Base-by-base conservation (phyloP, 1,139 yeast genomes). In the Debaryomyces sp. region DNA sequence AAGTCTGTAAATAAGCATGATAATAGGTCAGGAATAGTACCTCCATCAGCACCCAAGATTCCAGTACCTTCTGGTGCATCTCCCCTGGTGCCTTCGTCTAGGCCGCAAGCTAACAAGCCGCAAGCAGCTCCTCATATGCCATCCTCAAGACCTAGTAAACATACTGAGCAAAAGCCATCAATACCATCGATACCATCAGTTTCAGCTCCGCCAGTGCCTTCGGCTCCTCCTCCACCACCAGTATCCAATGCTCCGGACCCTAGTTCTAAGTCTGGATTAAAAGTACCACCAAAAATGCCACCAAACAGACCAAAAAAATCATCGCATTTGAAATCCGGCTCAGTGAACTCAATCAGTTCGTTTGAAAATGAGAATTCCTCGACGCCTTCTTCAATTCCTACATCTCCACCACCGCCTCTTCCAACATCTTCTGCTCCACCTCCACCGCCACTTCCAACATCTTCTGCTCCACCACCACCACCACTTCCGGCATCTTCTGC, bases 1-100 rank as follows among this genome's bases (percentile, higher is more conserved):
- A 83, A 81, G 57, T 84, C 84, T 53, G 77, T 78, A 36, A 43
- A 27, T 36, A 73, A 70, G 24, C 62, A 61, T 30, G 80, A 77
- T 52, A 74, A 74, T 52, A 61, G 80, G n/a, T 63, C 78, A 1
- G 75, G 74, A 8, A 65, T 71, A 30, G 67, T 77, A 2, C 78
- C 81, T 1, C 63, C 67, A 6, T 68, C 70, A 4, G 73, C 78
- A 2, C 75, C 80, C 2, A 54, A 57, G 27, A 60, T 69, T n/a
- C 67, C n/a, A n/a, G n/a, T n/a, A n/a, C n/a, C n/a, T n/a, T n/a
- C n/a, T n/a, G n/a, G n/a, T n/a, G n/a, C n/a, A n/a, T n/a, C n/a
- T n/a, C n/a, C n/a, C n/a, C n/a, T 77, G 0, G 55, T 61, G 2
- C 65, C 66, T 15, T 21, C 26, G 2, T 32, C 37, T 3, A 33